Evolutionary conservation across 1,284 basidiomycete genomes (phyloP).

Genomic region (Puccinia triticina): DNA sequence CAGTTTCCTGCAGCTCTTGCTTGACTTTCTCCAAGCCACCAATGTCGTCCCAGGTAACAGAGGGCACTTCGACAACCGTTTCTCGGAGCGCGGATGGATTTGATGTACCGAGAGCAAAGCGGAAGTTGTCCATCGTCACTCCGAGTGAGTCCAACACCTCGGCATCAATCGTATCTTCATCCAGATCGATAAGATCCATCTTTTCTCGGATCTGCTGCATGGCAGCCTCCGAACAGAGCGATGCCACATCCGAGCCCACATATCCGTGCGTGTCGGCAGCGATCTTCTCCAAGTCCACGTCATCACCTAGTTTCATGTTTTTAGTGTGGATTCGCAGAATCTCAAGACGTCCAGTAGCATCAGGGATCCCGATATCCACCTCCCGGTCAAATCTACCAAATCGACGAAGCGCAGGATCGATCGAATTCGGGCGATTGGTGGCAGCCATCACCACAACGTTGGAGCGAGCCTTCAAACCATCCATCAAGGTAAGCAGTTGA

Average conservation of each 20-base stretch:
- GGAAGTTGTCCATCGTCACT: conserved; percentile 86
- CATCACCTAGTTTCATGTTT: conserved; percentile 76
- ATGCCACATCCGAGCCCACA: conserved; percentile 92
- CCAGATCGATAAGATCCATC: conserved; percentile 22
- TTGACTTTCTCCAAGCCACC: conserved; percentile 81
- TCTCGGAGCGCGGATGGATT: conserved; percentile 93
- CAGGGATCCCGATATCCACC: conserved; percentile 95
- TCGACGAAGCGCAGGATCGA: conserved; percentile 89
- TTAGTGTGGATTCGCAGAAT: conserved; percentile 81
- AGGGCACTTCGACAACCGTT: conserved; percentile 82
- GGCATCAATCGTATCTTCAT: conserved; percentile 29
- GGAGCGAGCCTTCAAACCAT: conserved; percentile 80
- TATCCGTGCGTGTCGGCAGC: conserved; percentile 89
- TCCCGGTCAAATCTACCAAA: conserved; percentile 96
- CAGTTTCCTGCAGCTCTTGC: conserved; percentile 78
- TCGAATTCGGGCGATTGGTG: conserved; percentile 94
- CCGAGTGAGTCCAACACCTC: conserved; percentile 73
- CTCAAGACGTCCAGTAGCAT: conserved; percentile 75
- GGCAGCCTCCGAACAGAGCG: conserved; percentile 89
- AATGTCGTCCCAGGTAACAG: conserved; percentile 82
- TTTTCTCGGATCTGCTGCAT: conserved; percentile 81
- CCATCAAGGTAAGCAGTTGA: conserved; percentile 89
- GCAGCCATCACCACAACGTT: conserved; percentile 94
- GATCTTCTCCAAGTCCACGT: conserved; percentile 66
- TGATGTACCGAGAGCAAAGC: conserved; percentile 88